Evolutionary conservation across 2,329 filamentous ascomycete genomes (phyloP).

Genomic region (Escovopsis sp.): DNA sequence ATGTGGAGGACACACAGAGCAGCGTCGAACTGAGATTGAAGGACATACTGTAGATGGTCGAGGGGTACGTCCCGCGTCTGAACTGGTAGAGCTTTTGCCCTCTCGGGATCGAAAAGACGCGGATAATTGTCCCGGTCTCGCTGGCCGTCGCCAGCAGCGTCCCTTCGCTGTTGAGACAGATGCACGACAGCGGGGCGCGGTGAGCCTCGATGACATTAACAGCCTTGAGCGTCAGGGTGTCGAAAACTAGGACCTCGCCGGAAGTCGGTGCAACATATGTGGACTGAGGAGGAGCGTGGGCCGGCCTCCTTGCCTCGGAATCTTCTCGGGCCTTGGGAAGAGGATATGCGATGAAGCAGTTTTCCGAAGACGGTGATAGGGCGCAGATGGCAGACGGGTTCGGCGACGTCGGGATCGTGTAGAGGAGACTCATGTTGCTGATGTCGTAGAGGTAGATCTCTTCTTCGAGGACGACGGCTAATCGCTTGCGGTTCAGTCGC

Average conservation of each 20-base stretch:
- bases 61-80: constrained; percentile 85
- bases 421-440: constrained; percentile 90
- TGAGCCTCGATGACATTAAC: constrained; percentile 95
- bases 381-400: constrained; percentile 87
- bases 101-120: constrained; percentile 82
- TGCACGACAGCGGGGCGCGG: constrained; percentile 76
- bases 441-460: constrained; percentile 98
- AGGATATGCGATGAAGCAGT: constrained; percentile 91
- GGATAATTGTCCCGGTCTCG: constrained; percentile 93
- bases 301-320: constrained; percentile 43
- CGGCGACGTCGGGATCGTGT: constrained; percentile 85
- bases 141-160: constrained; percentile 87
- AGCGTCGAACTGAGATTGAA: constrained; percentile 92
- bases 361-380: constrained; percentile 84
- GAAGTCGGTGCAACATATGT: constrained; percentile 71
- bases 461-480: constrained; percentile 87
- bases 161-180: constrained; percentile 84
- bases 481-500: constrained; percentile 81
- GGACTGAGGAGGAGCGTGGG: constrained; percentile 71
- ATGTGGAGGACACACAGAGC: constrained; percentile 88
- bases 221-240: constrained; percentile 76
- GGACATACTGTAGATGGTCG: constrained; percentile 95
- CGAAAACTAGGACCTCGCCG: constrained; percentile 86
- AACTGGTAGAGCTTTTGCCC: constrained; percentile 95
- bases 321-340: constrained; percentile 60